A percentile compares a stretch with the other conserved stretches of the same genome.
phyloP scores from a whole-genome alignment of 768 basidiomycete species.

The Russula sp. region DNA sequence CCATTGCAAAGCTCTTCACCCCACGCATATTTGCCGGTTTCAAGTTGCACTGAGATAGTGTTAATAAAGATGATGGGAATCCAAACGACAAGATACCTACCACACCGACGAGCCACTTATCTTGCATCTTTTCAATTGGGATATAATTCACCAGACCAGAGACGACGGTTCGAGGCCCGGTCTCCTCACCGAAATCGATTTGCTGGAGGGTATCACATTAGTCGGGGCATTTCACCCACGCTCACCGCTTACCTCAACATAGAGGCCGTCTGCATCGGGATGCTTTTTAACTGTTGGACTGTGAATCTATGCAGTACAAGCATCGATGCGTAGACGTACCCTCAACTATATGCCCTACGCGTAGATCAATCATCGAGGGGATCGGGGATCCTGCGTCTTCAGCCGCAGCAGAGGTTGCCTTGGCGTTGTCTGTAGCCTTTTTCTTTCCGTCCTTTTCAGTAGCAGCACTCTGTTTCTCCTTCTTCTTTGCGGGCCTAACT shows the following conservation, averaged over 20 bases:
- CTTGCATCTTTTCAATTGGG: conserved; percentile 88
- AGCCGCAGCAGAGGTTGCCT: conserved; percentile 29
- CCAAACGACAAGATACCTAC: conserved; percentile 35
- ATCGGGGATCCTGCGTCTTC: conserved; percentile 75
- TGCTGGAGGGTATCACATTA: conserved; percentile 41
- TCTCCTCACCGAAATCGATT: conserved; percentile 94
- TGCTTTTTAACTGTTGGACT: conserved; percentile 71
- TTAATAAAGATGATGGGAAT: neutral
- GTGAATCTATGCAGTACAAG: neutral
- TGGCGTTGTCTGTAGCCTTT: conserved; percentile 29
- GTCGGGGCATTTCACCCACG: neutral
- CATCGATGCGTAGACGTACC: conserved; percentile 41
- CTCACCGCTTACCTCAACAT: conserved; percentile 65
- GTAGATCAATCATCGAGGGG: conserved; percentile 95
- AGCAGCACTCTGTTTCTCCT: conserved; percentile 40
- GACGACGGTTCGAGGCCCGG: conserved; percentile 91
- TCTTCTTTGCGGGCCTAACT: conserved; percentile 32
- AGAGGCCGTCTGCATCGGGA: conserved; percentile 96
- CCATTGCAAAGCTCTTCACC: conserved; percentile 97
- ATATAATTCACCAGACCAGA: conserved; percentile 96
- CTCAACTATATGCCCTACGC: conserved; percentile 89
- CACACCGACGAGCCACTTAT: conserved; percentile 75
- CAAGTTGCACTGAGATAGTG: conserved; percentile 61
- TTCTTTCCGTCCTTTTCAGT: conserved; percentile 32
- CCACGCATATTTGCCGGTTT: conserved; percentile 98